Conservation (phyloP, 352 stramenopile genomes). For the Pythium aphanidermatum region DNA sequence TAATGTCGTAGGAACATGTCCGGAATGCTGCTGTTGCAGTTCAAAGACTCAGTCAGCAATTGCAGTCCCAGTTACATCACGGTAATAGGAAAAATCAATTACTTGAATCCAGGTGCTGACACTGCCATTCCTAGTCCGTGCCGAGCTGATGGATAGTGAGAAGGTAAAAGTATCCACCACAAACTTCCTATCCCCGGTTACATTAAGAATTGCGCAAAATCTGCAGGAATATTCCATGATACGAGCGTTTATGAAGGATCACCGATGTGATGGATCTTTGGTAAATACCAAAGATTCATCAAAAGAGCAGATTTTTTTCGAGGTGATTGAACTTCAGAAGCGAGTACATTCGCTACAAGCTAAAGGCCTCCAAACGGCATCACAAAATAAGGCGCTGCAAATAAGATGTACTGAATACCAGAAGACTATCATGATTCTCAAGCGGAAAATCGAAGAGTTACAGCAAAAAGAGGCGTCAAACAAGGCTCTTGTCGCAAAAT, state of each 20-base stretch:
- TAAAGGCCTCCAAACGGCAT: not conserved
- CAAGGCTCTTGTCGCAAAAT: conserved; percentile 23
- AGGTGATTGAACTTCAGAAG: not conserved
- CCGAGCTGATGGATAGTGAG: no score
- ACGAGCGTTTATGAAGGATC: no score
- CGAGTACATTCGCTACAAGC: not conserved
- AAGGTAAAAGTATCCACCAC: no score
- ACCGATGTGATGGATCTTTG: no score
- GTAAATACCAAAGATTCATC: no score
- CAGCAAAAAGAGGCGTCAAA: not conserved
- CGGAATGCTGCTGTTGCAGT: conserved; percentile 11
- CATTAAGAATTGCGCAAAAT: no score
- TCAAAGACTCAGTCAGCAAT: conserved; percentile 8
- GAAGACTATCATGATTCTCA: conserved; percentile 4
- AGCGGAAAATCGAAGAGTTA: not conserved
- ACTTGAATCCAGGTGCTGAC: no score
- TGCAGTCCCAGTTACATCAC: conserved; percentile 15
- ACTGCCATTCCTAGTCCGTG: no score
- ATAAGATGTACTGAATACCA: conserved; percentile 14
- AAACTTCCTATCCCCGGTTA: no score
- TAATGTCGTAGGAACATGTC: conserved; percentile 12
- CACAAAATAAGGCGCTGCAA: conserved; percentile 5
- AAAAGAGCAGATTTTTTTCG: not conserved
- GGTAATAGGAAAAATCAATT: conserved; percentile 10
- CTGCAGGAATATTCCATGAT: no score